Evolutionary conservation across 108 stramenopile species (phyloP).

Genomic region (Epithemia pelagica): DNA sequence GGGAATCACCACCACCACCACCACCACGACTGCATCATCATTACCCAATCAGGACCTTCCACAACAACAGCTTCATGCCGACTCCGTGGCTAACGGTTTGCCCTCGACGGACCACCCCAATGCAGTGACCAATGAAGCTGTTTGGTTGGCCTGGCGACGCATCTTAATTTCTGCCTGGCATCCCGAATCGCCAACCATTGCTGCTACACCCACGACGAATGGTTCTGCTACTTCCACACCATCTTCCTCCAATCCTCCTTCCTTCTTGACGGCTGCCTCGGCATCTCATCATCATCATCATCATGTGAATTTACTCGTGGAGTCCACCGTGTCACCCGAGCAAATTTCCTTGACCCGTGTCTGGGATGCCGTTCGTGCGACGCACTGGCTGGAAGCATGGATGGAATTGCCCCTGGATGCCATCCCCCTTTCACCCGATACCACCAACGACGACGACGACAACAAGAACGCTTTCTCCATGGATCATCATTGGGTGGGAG

Average conservation of each 20-base stretch:
- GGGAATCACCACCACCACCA: too few relatives aligned
- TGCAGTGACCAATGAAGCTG: too few relatives aligned
- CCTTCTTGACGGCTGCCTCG: neutral
- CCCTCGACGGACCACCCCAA: too few relatives aligned
- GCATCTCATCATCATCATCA: neutral
- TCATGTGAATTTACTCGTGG: neutral
- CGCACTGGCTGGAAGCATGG: neutral
- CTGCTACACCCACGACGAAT: neutral
- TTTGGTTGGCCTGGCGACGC: neutral
- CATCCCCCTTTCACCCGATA: neutral
- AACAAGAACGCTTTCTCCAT: neutral
- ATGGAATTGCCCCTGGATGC: conserved; percentile 1
- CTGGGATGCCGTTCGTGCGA: neutral
- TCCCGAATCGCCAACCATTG: neutral
- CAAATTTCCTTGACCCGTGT: neutral
- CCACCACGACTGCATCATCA: too few relatives aligned
- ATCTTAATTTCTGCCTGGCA: neutral
- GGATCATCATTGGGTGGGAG: conserved; percentile 1
- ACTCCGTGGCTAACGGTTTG: too few relatives aligned
- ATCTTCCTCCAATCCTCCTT: too few relatives aligned
- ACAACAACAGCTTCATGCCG: too few relatives aligned
- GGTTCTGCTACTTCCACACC: too few relatives aligned
- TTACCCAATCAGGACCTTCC: too few relatives aligned
- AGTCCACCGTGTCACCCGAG: neutral
- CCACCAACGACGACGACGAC: neutral